Conservation (phyloP, 139 green algal genomes). For the Tetradesmus obliquus region DNA sequence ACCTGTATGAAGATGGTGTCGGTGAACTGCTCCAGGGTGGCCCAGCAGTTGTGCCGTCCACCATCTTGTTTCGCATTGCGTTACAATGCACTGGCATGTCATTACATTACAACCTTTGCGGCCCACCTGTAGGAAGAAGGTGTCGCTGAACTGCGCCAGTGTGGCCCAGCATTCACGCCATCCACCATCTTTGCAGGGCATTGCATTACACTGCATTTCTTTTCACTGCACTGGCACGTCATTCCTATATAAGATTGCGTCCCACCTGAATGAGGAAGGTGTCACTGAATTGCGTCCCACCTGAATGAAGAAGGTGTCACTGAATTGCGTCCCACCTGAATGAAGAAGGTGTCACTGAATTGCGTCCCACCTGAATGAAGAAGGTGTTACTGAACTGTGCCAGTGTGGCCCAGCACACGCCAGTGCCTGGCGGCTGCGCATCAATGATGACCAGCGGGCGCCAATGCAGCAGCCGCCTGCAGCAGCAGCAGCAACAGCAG, state of each 20-base stretch:
- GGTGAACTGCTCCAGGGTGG: too few species aligned
- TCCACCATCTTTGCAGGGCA: too few species aligned
- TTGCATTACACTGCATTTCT: too few species aligned
- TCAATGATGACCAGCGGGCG: slow-evolving; percentile 36
- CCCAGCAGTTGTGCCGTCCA: too few species aligned
- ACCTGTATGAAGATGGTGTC: too few species aligned
- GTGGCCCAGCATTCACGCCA: too few species aligned
- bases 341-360: slow-evolving; percentile 15
- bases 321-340: slow-evolving; percentile 1
- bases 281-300: not conserved
- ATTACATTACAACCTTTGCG: not conserved
- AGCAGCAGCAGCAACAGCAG: not conserved
- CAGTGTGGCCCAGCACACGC: slow-evolving; percentile 11
- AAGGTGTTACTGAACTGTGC: slow-evolving; percentile 1
- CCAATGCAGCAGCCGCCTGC: not conserved
- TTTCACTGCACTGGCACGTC: too few species aligned
- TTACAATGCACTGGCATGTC: too few species aligned
- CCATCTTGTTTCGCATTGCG: too few species aligned
- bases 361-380: not conserved
- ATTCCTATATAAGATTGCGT: too few species aligned
- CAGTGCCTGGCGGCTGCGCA: not conserved
- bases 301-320: not conserved
- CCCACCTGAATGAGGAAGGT: not conserved
- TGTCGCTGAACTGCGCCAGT: not conserved
- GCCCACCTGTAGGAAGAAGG: not conserved